Conservation (phyloP, 805 yeast genomes). For the Candida michaelii region DNA sequence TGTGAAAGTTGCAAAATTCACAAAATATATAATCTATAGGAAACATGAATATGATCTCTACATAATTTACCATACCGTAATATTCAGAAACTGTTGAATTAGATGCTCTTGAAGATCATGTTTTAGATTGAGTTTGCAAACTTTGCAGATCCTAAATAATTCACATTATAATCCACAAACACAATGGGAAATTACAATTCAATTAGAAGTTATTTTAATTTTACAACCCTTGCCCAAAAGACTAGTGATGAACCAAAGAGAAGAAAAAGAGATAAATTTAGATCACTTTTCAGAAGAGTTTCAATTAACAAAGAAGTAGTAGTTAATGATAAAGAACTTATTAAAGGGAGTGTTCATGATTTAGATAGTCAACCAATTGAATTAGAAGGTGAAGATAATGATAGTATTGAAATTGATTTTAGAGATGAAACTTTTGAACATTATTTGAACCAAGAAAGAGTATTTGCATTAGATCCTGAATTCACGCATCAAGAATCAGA, state of each 20-base stretch:
- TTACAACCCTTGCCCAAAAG: not conserved
- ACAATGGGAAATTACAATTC: conserved; percentile 3
- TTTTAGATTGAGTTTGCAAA: not conserved
- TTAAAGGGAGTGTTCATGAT: not conserved
- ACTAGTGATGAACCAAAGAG: not conserved
- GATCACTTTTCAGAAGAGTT: conserved; percentile 1
- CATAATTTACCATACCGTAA: not conserved
- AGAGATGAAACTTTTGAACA: conserved; percentile 4
- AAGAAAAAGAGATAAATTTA: conserved; percentile 7
- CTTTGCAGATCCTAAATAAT: not conserved
- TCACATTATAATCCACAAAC: conserved; percentile 7
- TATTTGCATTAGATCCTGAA: not conserved
- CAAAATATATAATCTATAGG: not conserved
- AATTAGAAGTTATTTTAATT: conserved; percentile 2
- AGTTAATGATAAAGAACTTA: not conserved
- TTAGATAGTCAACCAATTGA: not conserved
- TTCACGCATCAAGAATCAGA: not conserved
- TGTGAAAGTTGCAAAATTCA: conserved; percentile 1
- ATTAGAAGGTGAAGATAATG: not conserved
- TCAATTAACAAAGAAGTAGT: not conserved
- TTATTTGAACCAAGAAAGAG: not conserved
- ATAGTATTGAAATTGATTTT: not conserved
- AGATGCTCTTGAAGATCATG: not conserved
- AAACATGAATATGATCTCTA: not conserved
- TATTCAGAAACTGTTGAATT: not conserved